Percentiles rank a stretch among this genome's conserved stretches.
These are phyloP conservation scores for Mycena leptocephala DNA, from an alignment of 768 basidiomycete genomes.

Conservation along the genomic window DNA sequence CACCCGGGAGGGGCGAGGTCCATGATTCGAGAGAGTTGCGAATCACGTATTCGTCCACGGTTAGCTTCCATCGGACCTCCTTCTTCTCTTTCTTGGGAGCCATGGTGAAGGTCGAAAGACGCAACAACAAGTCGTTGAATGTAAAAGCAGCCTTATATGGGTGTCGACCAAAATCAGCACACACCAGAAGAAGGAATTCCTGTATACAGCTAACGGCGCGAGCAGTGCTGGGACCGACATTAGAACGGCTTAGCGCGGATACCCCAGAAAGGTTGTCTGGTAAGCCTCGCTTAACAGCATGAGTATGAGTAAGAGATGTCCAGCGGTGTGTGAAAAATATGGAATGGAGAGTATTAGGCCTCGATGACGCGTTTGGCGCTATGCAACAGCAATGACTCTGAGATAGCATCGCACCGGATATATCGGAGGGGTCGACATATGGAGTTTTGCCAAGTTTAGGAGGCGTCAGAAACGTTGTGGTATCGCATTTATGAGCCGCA, in stretches of 20 bases:
- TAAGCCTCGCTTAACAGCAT: background rate
- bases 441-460: background rate
- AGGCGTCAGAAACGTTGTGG: background rate
- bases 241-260: background rate
- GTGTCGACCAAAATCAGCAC: background rate
- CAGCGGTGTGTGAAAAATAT: background rate
- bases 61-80: background rate
- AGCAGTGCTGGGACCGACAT: background rate
- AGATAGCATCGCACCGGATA: background rate
- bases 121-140: background rate
- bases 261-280: background rate
- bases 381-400: background rate
- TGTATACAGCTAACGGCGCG: background rate
- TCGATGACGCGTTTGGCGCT: background rate
- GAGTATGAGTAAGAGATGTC: background rate
- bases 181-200: background rate
- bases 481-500: background rate
- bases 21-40: background rate
- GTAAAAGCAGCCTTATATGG: background rate
- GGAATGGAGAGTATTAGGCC: background rate
- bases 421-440: background rate
- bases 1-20: background rate
- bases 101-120: background rate
- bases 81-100: background rate
- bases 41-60: background rate